Evolutionary conservation across 164 flowering plant species (phyloP), one percentile per base, ranked within the genome.

Genomic region (Piper betle): DNA sequence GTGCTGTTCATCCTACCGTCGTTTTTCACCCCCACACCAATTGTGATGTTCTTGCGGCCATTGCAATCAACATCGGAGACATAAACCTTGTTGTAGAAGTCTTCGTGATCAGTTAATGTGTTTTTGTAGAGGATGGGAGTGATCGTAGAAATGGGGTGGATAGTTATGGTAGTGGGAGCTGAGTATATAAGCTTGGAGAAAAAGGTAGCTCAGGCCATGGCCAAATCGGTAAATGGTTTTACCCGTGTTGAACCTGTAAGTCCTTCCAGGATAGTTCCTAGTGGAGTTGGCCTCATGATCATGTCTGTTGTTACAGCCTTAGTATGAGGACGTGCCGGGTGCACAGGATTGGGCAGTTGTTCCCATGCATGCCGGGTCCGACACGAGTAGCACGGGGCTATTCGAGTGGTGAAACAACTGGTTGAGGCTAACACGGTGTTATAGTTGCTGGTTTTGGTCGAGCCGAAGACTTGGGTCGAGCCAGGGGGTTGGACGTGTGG

Each of bases 221-320:
- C 96, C 96, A 33, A 84, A 85, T 3, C 58, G 15, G 53, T 73
- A 85, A 6, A 84, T 8, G 12, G 72, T 11, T 61, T 69, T 58
- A 12, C 89, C 89, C 0, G 64, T 71, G 79, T 78, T 85, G 70
- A 87, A 87, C 3, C 86, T 53, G 62, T 87, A 84, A 17, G 91
- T 85, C 64, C 91, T 74, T 17, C 96, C 96, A 0, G 91, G 91
- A 66, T 60, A 79, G 64, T 66, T 67, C 0, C 25, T 53, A 0
- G 78, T 58, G 9, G 75, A 13, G 68, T 76, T 70, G n/a, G 91
- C 64, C 89, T 76, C 83, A 87, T 74, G 69, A 69, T 75, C 91
- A 82, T 87, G 61, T n/a, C n/a, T n/a, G n/a, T n/a, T n/a, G n/a
- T n/a, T n/a, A n/a, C n/a, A n/a, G n/a, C n/a, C n/a, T n/a, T n/a